Conservation (phyloP, 805 yeast species). For the Lachancea dasiensis region DNA sequence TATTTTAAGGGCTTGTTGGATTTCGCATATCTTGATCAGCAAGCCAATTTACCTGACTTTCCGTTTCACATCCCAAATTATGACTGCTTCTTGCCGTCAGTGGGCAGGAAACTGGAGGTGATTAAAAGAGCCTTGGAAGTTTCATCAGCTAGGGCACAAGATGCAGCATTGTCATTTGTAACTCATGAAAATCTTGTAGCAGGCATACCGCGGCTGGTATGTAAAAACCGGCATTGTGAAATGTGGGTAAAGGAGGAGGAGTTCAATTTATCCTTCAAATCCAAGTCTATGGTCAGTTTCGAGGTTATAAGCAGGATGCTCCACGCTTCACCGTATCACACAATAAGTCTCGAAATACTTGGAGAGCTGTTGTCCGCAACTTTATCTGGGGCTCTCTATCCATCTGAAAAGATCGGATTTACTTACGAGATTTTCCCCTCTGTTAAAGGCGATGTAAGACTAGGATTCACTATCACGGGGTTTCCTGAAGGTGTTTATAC, state of each 20-base stretch:
- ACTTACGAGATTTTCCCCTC: conserved; percentile 54
- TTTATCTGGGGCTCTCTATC: conserved; percentile 42
- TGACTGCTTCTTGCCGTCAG: conserved; percentile 34
- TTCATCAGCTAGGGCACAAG: conserved; percentile 24
- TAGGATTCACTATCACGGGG: conserved; percentile 51
- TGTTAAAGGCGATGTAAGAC: conserved; percentile 46
- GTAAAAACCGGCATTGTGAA: conserved; percentile 36
- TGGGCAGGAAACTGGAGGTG: conserved; percentile 26
- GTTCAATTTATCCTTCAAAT: conserved; percentile 19
- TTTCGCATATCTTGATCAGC: too few relatives aligned
- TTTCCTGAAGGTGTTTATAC: conserved; percentile 36
- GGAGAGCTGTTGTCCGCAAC: conserved; percentile 41
- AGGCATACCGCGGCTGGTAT: conserved; percentile 35
- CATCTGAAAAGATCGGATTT: conserved; percentile 49
- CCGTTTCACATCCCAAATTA: conserved; percentile 5
- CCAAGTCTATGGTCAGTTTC: conserved; percentile 39
- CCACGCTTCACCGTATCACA: conserved; percentile 32
- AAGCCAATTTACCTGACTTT: neutral
- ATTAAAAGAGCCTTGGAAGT: conserved; percentile 24
- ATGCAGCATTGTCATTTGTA: conserved; percentile 31
- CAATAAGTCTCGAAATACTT: conserved; percentile 49
- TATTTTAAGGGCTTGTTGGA: conserved; percentile 31
- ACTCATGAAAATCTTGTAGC: conserved; percentile 27
- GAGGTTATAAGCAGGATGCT: conserved; percentile 37
- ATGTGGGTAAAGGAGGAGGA: conserved; percentile 46